phyloP scores from a whole-genome alignment of 257 asterid genomes.

The Primulina tabacum region DNA sequence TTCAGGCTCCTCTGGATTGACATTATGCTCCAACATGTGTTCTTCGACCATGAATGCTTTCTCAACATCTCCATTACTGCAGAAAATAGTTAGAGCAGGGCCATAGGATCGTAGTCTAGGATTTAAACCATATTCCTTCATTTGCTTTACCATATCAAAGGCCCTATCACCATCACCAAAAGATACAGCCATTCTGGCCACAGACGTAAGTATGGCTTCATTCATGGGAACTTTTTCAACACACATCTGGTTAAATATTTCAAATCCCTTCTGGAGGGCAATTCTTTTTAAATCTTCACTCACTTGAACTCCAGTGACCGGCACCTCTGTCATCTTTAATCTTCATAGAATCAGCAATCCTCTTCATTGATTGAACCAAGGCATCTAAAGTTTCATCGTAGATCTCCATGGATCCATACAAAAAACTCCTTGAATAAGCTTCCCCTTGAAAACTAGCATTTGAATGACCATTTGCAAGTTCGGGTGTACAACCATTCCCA shows the following conservation, averaged over 20 bases:
- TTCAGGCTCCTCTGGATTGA: conserved; percentile 77
- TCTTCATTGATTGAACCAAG: conserved; percentile 49
- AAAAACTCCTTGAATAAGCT: conserved; percentile 11
- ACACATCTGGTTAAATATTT: conserved; percentile 55
- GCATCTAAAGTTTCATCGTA: conserved; percentile 42
- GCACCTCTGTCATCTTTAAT: conserved; percentile 23
- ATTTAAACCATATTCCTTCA: conserved; percentile 59
- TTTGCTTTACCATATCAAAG: conserved; percentile 59
- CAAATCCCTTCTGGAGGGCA: conserved; percentile 65
- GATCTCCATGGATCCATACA: conserved; percentile 24
- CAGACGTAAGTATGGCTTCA: conserved; percentile 76
- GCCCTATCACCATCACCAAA: conserved; percentile 78
- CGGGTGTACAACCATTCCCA: conserved; percentile 21
- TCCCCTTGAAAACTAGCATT: conserved; percentile 9
- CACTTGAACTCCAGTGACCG: conserved; percentile 41
- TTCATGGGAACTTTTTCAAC: conserved; percentile 59
- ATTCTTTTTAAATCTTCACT: conserved; percentile 52
- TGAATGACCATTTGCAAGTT: conserved; percentile 17
- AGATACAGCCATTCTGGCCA: conserved; percentile 84
- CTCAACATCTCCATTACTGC: conserved; percentile 61
- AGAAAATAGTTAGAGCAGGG: conserved; percentile 73
- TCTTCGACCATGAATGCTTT: conserved; percentile 65
- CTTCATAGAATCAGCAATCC: conserved; percentile 20
- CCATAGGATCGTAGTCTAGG: conserved; percentile 75
- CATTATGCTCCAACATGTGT: conserved; percentile 69